A percentile compares a stretch with the other conserved stretches of the same genome.
Conservation (phyloP, 2,329 filamentous ascomycete species). For the Aspergillus pseudoglaucus region DNA sequence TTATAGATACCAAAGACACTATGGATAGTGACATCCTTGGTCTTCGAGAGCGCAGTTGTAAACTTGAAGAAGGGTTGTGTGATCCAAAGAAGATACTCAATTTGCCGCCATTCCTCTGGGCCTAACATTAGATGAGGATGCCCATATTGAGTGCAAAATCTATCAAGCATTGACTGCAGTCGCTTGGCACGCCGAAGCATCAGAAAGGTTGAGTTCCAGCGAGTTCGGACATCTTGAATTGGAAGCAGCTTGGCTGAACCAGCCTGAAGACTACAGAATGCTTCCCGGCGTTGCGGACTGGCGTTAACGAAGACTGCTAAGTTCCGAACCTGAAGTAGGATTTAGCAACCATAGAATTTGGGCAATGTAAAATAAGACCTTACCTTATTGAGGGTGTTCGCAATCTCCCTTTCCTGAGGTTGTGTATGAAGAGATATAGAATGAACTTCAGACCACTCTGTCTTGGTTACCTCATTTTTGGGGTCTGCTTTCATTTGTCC, state of each 20-base stretch:
- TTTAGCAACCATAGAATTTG: neutral
- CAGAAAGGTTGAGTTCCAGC: neutral
- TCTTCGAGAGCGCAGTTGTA: no score
- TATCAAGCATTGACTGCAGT: neutral
- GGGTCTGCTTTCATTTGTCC: neutral
- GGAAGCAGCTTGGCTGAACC: neutral
- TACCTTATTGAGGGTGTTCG: neutral
- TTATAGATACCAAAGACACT: no score
- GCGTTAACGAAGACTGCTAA: neutral
- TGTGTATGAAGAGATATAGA: neutral
- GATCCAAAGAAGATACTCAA: neutral
- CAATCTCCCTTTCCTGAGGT: neutral
- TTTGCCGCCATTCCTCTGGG: neutral
- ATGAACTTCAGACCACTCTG: neutral
- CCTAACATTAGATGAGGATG: neutral
- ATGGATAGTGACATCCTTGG: no score
- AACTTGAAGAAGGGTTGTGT: slow-evolving; percentile 1
- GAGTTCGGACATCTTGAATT: neutral
- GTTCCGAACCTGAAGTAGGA: neutral
- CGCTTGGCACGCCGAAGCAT: neutral
- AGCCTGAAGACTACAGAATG: neutral
- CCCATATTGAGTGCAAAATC: neutral
- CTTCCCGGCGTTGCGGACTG: neutral
- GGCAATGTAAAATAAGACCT: neutral
- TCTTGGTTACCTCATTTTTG: neutral